Base-by-base conservation (phyloP, 164 flowering plant genomes). In the Tetrastigma voinierianum region DNA sequence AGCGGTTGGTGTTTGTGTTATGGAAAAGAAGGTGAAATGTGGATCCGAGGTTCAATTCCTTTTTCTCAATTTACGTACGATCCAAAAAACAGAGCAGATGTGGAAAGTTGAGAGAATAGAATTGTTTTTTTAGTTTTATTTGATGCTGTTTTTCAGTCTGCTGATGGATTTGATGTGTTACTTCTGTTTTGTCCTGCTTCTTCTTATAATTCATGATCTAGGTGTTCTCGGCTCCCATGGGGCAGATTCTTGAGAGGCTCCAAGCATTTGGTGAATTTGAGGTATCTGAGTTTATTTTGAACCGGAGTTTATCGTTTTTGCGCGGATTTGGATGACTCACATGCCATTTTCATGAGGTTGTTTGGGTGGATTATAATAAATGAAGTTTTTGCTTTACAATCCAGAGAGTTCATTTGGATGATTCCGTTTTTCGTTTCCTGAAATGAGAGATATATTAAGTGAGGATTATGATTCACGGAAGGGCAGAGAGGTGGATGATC, bases 1-100 rank as follows among this genome's bases (percentile, higher is more conserved):
- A 20, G 85, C 24, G 68, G 67, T 96, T 65, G 99, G 99, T 55
- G 99, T 96, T 8, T 96, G 98, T 70, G 99, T 96, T 68, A 83
- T 96, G 97, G 98, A 92, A 88, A 96, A 96, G 95, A 96, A 96
- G 98, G 99, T 96, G 94, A 92, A 89, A 83, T 86, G 91, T 81
- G 89, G 87, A 73, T 63, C 80, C 72, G 93, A 89, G 90, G 91
- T 87, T 82, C 80, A 86, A 57, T 76, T 71, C 74, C 49, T 67
- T 70, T 65, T 79, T 18, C 77, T 72, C 51, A 53, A 46, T 24
- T 55, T 48, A 6, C 51, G 10, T 48, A 47, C 6, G 17, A 21
- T 53, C 20, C 13, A n/a, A 5, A 5, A 61, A 20, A 63, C 25
- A 62, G 32, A 62, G 44, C 14, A 44, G 17, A 45, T 24, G 17